Evolutionary conservation across 345 rosid species (phyloP).

Genomic region (Aegle marmelos): DNA sequence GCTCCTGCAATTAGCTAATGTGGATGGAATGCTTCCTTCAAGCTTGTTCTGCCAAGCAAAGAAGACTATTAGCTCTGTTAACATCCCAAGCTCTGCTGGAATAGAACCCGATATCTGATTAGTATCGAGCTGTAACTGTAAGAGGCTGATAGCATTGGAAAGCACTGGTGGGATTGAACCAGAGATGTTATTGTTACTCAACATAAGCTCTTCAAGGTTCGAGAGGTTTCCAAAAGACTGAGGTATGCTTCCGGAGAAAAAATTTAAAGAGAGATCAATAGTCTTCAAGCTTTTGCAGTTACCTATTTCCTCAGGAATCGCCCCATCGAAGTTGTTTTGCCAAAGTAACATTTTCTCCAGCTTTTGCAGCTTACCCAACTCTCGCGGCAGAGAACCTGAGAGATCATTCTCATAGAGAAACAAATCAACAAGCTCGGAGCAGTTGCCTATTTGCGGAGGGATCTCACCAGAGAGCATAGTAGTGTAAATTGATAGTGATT

Average conservation of each 20-base stretch:
- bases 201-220: constrained; percentile 72
- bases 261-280: constrained; percentile 76
- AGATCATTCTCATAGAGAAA: constrained; percentile 77
- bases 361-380: constrained; percentile 53
- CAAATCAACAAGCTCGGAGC: constrained; percentile 55
- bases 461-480: constrained; percentile 71
- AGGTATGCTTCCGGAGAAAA: constrained; percentile 72
- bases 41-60: constrained; percentile 83
- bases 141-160: constrained; percentile 53
- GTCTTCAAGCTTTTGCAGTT: constrained; percentile 55
- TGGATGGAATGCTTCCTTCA: constrained; percentile 64
- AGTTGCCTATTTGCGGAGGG: constrained; percentile 71
- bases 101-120: constrained; percentile 72
- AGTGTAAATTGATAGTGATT: constrained; percentile 55
- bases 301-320: constrained; percentile 77
- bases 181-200: constrained; percentile 74
- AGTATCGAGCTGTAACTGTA: constrained; percentile 73
- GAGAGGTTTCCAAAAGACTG: constrained; percentile 59
- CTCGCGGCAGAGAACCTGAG: constrained; percentile 58
- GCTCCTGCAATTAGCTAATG: constrained; percentile 56
- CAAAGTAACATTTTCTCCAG: constrained; percentile 67
- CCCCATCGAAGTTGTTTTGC: constrained; percentile 68
- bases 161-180: constrained; percentile 76
- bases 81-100: constrained; percentile 65
- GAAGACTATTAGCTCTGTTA: constrained; percentile 61